Percentiles rank a stretch among this genome's conserved stretches.
Conservation (phyloP, 2,329 filamentous ascomycete genomes). For the Fusarium succisae region DNA sequence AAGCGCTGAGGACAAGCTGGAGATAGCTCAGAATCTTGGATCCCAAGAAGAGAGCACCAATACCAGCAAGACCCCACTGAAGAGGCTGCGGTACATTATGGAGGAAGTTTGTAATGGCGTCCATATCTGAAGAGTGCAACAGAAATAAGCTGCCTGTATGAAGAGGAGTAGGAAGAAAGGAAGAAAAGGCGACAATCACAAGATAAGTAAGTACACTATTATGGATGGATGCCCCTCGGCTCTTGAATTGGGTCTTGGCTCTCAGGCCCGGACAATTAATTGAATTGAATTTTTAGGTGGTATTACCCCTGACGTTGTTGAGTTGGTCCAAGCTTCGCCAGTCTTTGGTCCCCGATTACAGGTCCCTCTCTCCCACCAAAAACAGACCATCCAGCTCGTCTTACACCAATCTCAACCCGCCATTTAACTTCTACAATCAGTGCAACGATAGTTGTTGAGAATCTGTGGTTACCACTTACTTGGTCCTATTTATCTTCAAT, state of each 20-base stretch:
- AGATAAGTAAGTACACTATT: constrained; percentile 18
- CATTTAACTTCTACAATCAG: not conserved
- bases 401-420: not conserved
- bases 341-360: constrained; percentile 16
- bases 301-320: constrained; percentile 42
- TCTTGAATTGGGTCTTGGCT: constrained; percentile 11
- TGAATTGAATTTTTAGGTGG: constrained; percentile 13
- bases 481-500: not conserved
- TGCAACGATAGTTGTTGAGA: constrained; percentile 17
- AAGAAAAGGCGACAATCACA: constrained; percentile 2
- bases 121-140: constrained; percentile 37
- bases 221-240: constrained; percentile 34
- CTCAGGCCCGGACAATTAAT: constrained; percentile 13
- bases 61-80: constrained; percentile 56
- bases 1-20: constrained; percentile 71
- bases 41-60: constrained; percentile 69
- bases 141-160: not conserved
- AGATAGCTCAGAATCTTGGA: constrained; percentile 67
- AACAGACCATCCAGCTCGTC: constrained; percentile 12
- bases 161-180: not conserved
- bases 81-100: constrained; percentile 55
- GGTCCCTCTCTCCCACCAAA: constrained; percentile 28
- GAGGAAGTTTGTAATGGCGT: constrained; percentile 40
- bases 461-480: not conserved
- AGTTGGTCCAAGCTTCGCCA: constrained; percentile 43